A percentile compares a stretch with the other conserved stretches of the same genome.
Evolutionary conservation across 805 yeast species (phyloP).

Genomic region (Isabelozyma heimii): DNA sequence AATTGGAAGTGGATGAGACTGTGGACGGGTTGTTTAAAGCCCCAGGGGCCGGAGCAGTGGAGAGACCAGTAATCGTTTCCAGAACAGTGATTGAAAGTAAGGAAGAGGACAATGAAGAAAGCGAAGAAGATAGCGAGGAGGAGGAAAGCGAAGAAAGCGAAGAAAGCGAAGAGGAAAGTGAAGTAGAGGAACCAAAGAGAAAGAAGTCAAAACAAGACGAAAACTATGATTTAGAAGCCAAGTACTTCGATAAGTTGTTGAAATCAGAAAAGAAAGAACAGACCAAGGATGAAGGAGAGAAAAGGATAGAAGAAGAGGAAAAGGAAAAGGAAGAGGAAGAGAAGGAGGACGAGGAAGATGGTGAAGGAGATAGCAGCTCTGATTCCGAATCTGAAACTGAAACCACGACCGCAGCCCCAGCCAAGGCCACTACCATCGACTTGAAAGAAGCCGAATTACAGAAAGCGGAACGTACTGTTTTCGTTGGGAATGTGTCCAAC

Average conservation of each 20-base stretch:
- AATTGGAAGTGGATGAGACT: constrained; percentile 20
- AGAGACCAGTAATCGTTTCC: constrained; percentile 14
- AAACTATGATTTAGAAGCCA: constrained; percentile 52
- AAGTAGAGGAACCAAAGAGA: constrained; percentile 9
- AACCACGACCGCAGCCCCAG: constrained; percentile 4
- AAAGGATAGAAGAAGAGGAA: constrained; percentile 13
- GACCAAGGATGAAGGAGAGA: constrained; percentile 10
- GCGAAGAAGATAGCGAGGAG: constrained; percentile 14
- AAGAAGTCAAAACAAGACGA: constrained; percentile 26
- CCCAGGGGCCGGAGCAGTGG: constrained; percentile 47
- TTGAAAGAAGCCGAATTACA: constrained; percentile 69
- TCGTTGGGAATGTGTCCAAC: constrained; percentile 81
- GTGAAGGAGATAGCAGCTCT: neutral
- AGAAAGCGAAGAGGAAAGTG: constrained; percentile 12
- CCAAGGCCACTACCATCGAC: constrained; percentile 50
- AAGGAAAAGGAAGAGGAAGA: constrained; percentile 9
- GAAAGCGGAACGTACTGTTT: constrained; percentile 81
- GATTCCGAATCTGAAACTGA: neutral
- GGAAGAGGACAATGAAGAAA: constrained; percentile 5
- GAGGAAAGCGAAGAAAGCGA: constrained; percentile 21
- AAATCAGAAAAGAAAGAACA: constrained; percentile 17
- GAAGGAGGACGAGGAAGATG: constrained; percentile 6
- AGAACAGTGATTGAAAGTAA: constrained; percentile 16
- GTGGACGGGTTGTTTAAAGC: constrained; percentile 30
- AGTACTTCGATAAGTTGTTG: constrained; percentile 50